Evolutionary conservation across 2,329 filamentous ascomycete species (phyloP).

Genomic region (Blumeriella jaapii): DNA sequence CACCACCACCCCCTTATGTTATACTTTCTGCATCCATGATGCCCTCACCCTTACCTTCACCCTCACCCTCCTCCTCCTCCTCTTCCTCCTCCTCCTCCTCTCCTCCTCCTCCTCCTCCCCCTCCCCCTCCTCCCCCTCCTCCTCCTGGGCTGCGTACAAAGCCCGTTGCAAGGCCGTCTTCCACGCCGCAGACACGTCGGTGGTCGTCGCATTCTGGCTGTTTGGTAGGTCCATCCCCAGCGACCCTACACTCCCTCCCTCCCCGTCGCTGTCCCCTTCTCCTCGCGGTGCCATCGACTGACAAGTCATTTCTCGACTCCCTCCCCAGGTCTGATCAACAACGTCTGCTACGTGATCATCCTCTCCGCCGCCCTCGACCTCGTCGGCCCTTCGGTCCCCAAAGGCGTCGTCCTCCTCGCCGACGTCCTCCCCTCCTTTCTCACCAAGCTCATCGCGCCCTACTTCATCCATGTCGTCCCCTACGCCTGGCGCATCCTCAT

Average conservation of each 20-base stretch:
- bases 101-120: too few relatives aligned
- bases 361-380: constrained; percentile 92
- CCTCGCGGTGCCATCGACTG: too few relatives aligned
- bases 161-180: constrained; percentile 54
- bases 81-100: too few relatives aligned
- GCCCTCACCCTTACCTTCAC: too few relatives aligned
- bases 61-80: too few relatives aligned
- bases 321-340: constrained; percentile 74
- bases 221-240: constrained; percentile 55
- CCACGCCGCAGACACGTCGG: constrained; percentile 55
- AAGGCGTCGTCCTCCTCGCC: constrained; percentile 84
- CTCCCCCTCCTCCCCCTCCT: constrained; percentile 45
- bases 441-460: constrained; percentile 79
- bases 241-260: constrained; percentile 3
- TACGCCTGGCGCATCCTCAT: constrained; percentile 64
- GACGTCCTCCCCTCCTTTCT: constrained; percentile 85
- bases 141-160: constrained; percentile 65
- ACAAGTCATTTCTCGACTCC: too few relatives aligned
- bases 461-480: constrained; percentile 82
- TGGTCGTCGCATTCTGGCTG: constrained; percentile 80
- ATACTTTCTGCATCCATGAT: too few relatives aligned
- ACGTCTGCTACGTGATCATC: constrained; percentile 95
- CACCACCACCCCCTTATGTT: too few relatives aligned
- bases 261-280: too few relatives aligned
- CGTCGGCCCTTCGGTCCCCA: constrained; percentile 75